Conservation (phyloP, 768 basidiomycete genomes). For the Butyriboletus loyo region DNA sequence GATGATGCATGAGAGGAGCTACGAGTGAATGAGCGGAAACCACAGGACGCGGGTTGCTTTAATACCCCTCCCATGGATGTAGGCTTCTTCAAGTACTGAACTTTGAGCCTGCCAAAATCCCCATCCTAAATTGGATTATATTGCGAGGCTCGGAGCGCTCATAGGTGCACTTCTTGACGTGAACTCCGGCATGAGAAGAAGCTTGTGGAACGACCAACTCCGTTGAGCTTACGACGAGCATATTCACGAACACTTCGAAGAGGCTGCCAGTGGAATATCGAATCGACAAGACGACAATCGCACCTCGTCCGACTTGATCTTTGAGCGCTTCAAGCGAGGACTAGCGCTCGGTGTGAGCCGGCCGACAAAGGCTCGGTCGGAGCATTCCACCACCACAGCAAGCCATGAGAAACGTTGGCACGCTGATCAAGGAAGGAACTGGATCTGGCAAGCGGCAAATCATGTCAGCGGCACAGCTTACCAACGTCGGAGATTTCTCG, state of each 20-base stretch:
- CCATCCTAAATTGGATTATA: not conserved
- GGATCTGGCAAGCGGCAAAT: not conserved
- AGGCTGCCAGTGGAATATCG: not conserved
- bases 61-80: not conserved
- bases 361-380: not conserved
- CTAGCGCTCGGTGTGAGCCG: not conserved
- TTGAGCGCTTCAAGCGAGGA: not conserved
- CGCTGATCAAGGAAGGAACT: too few species aligned
- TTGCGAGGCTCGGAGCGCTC: not conserved
- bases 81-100: too few species aligned
- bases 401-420: not conserved
- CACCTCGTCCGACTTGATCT: not conserved
- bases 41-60: not conserved
- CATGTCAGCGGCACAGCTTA: slow-evolving; percentile 16
- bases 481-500: not conserved
- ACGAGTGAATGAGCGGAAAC: not conserved
- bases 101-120: not conserved
- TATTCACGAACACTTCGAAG: not conserved
- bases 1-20: not conserved
- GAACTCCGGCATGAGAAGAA: not conserved
- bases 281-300: not conserved
- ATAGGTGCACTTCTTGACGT: too few species aligned
- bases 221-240: not conserved
- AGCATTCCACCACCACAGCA: slow-evolving; percentile 1
- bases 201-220: not conserved